Percentiles rank a stretch among this genome's conserved stretches.
phyloP scores from a whole-genome alignment of 495 filamentous ascomycete genomes.

The Lophium mytilinum region DNA sequence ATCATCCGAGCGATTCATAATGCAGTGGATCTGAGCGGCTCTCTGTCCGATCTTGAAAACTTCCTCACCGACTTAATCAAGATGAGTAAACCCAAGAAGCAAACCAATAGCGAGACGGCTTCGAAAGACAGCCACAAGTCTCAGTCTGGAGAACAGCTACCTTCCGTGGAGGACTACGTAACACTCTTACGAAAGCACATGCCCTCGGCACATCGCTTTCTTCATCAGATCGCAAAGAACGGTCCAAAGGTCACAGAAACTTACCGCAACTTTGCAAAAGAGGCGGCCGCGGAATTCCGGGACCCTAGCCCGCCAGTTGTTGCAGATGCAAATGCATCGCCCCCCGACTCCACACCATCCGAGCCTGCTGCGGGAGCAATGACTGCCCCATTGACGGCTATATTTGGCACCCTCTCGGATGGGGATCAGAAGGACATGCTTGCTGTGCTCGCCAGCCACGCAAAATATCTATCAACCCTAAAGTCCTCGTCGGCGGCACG shows the following conservation, averaged over 20 bases:
- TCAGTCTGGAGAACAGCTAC: conserved; percentile 18
- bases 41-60: conserved; percentile 46
- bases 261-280: conserved; percentile 41
- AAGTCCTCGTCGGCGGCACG: conserved; percentile 40
- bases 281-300: conserved; percentile 37
- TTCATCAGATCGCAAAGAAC: conserved; percentile 54
- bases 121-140: conserved; percentile 2
- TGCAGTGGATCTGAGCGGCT: conserved; percentile 52
- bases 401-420: conserved; percentile 40
- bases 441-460: conserved; percentile 43
- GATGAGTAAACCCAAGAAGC: conserved; percentile 29
- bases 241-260: conserved; percentile 48
- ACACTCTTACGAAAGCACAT: conserved; percentile 47
- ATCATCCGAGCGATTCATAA: conserved; percentile 57
- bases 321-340: neutral
- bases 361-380: conserved; percentile 38
- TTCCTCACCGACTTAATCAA: conserved; percentile 56
- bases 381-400: conserved; percentile 35
- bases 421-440: conserved; percentile 32
- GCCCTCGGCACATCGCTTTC: conserved; percentile 48
- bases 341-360: neutral
- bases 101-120: conserved; percentile 3
- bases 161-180: conserved; percentile 56
- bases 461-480: conserved; percentile 44
- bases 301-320: neutral